These are phyloP conservation scores for Penicillium steckii DNA, from an alignment of 495 filamentous ascomycete species.

Conservation along the genomic window DNA sequence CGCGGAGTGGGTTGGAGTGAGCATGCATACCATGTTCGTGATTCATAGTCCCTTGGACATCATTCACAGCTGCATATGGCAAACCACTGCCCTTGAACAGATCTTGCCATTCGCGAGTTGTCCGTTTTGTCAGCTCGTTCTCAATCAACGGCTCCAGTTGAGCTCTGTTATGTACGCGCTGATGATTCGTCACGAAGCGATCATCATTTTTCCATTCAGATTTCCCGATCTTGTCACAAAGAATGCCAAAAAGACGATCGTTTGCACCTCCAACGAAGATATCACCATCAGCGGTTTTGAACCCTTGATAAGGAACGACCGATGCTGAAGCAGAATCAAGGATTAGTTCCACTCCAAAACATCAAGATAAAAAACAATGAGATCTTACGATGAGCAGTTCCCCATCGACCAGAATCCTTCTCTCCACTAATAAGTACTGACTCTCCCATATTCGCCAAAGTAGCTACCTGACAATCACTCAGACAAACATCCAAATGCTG, in stretches of 20 bases:
- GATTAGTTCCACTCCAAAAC: neutral
- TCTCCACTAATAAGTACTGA: conserved; percentile 84
- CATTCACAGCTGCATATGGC: conserved; percentile 91
- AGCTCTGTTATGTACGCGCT: conserved; percentile 71
- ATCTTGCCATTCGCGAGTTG: conserved; percentile 81
- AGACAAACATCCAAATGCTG: conserved; percentile 88
- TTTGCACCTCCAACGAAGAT: conserved; percentile 90
- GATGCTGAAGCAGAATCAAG: conserved; percentile 55
- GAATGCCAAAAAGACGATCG: conserved; percentile 80
- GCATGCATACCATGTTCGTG: conserved; percentile 74
- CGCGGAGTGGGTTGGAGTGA: too few species aligned
- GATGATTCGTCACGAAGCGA: conserved; percentile 73
- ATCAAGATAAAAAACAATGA: neutral
- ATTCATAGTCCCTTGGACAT: conserved; percentile 74
- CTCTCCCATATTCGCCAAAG: conserved; percentile 85
- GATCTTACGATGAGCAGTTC: conserved; percentile 82
- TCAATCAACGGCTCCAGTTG: conserved; percentile 74
- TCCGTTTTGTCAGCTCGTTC: conserved; percentile 66
- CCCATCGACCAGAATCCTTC: conserved; percentile 82
- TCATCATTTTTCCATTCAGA: conserved; percentile 73
- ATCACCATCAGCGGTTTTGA: conserved; percentile 84
- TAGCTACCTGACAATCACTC: conserved; percentile 90
- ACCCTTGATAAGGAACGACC: conserved; percentile 88
- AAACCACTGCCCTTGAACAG: conserved; percentile 82
- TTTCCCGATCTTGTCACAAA: conserved; percentile 72